A percentile compares a stretch with the other conserved stretches of the same genome.
Evolutionary conservation across 2,329 filamentous ascomycete species (phyloP).

Genomic region (Apiospora saccharicola): DNA sequence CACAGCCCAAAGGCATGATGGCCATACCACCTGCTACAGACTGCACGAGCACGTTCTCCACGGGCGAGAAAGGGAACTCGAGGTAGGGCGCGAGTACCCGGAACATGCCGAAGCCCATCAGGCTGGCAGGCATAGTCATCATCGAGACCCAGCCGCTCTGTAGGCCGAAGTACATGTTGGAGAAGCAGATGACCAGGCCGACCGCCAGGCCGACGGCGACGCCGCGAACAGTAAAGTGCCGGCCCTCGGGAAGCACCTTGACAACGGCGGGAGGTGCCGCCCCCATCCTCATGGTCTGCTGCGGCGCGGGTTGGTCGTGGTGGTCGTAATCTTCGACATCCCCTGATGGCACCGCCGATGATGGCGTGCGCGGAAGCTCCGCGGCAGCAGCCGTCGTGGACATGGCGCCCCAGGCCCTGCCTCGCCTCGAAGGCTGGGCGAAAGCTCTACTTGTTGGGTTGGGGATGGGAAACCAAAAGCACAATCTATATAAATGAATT

Average conservation of each 20-base stretch:
- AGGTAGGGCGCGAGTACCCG: slow-evolving; percentile 77
- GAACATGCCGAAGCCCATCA: slow-evolving; percentile 96
- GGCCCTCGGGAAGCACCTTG: slow-evolving; percentile 48
- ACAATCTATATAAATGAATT: not conserved
- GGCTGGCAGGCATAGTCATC: slow-evolving; percentile 95
- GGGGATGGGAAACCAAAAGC: not conserved
- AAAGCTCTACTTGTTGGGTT: not conserved
- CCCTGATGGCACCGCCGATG: not conserved
- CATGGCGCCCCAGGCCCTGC: not conserved
- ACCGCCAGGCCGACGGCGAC: slow-evolving; percentile 82
- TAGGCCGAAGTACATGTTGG: slow-evolving; percentile 98
- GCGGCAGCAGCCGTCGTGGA: not conserved
- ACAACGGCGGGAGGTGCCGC: not conserved
- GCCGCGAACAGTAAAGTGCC: slow-evolving; percentile 86
- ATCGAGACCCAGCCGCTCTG: slow-evolving; percentile 79
- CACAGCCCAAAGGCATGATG: slow-evolving; percentile 94
- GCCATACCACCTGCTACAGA: slow-evolving; percentile 95
- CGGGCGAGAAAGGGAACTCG: slow-evolving; percentile 83
- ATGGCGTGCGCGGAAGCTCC: slow-evolving; percentile 11
- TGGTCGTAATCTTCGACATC: not conserved
- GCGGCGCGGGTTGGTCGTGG: not conserved
- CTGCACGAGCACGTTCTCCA: slow-evolving; percentile 97
- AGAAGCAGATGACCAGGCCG: slow-evolving; percentile 91
- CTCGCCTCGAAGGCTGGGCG: not conserved
- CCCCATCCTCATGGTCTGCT: not conserved